Base-by-base conservation (phyloP, 163 green algal species). In the Chloromonas sp. region DNA sequence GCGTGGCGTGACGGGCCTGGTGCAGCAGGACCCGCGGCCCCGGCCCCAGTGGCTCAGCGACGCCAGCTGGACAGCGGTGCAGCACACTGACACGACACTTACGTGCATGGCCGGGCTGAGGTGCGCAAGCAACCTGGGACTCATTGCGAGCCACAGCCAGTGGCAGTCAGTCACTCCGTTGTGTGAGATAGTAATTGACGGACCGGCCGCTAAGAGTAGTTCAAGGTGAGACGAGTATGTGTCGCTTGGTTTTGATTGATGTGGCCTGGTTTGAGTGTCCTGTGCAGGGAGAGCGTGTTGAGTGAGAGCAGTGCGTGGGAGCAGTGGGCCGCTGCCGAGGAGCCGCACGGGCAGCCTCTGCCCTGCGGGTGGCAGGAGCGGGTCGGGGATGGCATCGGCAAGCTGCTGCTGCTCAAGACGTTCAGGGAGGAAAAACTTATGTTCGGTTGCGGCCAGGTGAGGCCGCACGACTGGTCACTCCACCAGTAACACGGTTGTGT, bases 381-480 rank as follows among this genome's bases (percentile, higher is more conserved):
- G 58, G 0, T 91, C 36, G 57, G 76, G 2, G 13, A 61, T 60
- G 66, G 36, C 36, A 95, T 97, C 84, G 62, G 83, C 8, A 90
- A 90, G 84, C 90, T 97, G 70, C 84, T 92, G 58, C 78, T 97
- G 3, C 74, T 96, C 60, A 93, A 93, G 81, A 71, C 92, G 3
- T 89, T 97, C 60, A 84, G 92, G 2, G 88, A 95, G 87, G 93
- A 97, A 84, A 93, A 93, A 85, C 80, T 96, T 36, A 83, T 92
- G 36, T 92, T 89, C 77, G 88, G 85, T 0, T 87, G 83, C 70
- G 79, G 82, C 80, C 78, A 84, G 81, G 81, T 83, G 61, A 36
- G 36, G 36, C 36, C 36, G 36, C 36, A 36, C 36, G 36, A 36
- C 36, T 36, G 36, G 36, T 36, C 36, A 36, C 36, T 36, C 36